Conservation (phyloP, 257 asterid species). For the Nicotiana paniculata region DNA sequence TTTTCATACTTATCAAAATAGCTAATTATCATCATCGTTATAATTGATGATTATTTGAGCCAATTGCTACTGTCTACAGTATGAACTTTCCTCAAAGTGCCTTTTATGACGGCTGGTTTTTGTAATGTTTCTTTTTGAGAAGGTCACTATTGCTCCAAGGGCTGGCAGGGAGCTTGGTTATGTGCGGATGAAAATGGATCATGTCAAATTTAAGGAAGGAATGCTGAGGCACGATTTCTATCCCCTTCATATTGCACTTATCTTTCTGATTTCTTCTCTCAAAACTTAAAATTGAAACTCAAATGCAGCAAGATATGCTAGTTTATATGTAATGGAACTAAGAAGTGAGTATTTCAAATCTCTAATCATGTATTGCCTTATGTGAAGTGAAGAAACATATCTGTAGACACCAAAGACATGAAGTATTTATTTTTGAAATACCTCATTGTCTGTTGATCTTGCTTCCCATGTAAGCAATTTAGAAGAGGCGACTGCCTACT, state of each 20-base stretch:
- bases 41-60: neutral
- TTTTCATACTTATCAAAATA: neutral
- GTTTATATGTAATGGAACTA: neutral
- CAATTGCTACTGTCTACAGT: neutral
- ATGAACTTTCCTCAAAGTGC: neutral
- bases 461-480: neutral
- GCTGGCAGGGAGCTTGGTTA: constrained; percentile 93
- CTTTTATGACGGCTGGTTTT: neutral
- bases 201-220: constrained; percentile 68
- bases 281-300: neutral
- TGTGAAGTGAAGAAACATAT: neutral
- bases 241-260: neutral
- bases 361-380: neutral
- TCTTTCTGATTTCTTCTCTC: neutral
- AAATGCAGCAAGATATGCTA: neutral
- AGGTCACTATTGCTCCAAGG: constrained; percentile 91
- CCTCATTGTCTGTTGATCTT: neutral
- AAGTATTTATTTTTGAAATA: neutral
- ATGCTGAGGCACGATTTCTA: constrained; percentile 57
- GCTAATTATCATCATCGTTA: neutral
- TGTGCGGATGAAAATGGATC: constrained; percentile 73
- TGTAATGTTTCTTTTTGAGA: constrained; percentile 14
- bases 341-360: neutral
- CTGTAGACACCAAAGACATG: neutral
- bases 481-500: neutral